A percentile compares a stretch with the other conserved stretches of the same genome.
Conservation (phyloP, 176 grass and related monocot species). For the Hordeum vulgare region DNA sequence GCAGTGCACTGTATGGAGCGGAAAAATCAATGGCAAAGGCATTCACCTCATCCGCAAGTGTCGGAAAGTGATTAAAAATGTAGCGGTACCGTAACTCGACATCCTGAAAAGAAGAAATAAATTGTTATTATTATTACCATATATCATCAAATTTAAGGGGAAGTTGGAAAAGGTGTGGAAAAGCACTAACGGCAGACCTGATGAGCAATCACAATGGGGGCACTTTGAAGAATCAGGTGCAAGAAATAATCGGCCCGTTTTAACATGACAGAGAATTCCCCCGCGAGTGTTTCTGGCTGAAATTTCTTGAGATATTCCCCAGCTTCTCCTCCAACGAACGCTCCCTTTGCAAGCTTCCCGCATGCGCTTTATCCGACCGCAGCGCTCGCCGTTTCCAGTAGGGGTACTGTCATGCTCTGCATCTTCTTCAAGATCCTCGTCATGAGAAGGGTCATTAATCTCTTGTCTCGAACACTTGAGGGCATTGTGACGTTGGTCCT, state of each 20-base stretch:
- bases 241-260: slow-evolving; percentile 86
- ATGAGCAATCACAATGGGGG: slow-evolving; percentile 91
- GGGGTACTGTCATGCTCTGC: slow-evolving; percentile 37
- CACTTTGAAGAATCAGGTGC: slow-evolving; percentile 85
- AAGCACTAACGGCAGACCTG: slow-evolving; percentile 47
- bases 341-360: slow-evolving; percentile 62
- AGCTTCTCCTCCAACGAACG: slow-evolving; percentile 42
- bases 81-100: slow-evolving; percentile 69
- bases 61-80: slow-evolving; percentile 91
- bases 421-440: slow-evolving; percentile 48
- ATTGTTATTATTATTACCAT: background rate
- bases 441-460: slow-evolving; percentile 28
- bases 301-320: slow-evolving; percentile 52
- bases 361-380: slow-evolving; percentile 48
- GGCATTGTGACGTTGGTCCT: slow-evolving; percentile 53
- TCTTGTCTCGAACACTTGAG: slow-evolving; percentile 28
- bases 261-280: slow-evolving; percentile 66
- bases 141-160: background rate
- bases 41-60: slow-evolving; percentile 83
- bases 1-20: background rate
- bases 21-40: background rate
- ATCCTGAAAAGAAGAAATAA: slow-evolving; percentile 48
- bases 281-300: slow-evolving; percentile 41
- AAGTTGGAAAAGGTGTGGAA: slow-evolving; percentile 13
- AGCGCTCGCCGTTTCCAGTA: slow-evolving; percentile 62